phyloP scores from a whole-genome alignment of 495 filamentous ascomycete species.

The Penicillium taxi region DNA sequence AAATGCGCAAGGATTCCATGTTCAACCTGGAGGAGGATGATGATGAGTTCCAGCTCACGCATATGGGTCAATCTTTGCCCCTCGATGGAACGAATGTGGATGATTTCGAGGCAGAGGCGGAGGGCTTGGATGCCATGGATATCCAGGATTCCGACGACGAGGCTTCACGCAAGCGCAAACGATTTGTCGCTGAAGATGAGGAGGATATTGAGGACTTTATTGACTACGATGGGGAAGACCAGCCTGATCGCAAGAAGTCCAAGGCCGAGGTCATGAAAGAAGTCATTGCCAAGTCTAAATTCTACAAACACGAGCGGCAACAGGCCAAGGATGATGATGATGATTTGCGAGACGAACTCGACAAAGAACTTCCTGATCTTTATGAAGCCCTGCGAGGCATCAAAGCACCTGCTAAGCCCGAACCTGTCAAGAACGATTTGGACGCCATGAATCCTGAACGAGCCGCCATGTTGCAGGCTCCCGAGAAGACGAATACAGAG shows the following conservation, averaged over 20 bases:
- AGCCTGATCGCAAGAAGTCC: slow-evolving; percentile 75
- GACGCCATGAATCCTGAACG: slow-evolving; percentile 53
- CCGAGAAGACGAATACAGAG: slow-evolving; percentile 56
- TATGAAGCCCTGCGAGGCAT: slow-evolving; percentile 58
- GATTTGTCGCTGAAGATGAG: slow-evolving; percentile 27
- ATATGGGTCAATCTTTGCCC: slow-evolving; percentile 66
- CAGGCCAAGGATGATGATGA: slow-evolving; percentile 89
- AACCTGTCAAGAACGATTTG: slow-evolving; percentile 33
- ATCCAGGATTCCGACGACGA: slow-evolving; percentile 56
- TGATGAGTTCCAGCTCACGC: slow-evolving; percentile 64
- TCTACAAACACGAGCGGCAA: slow-evolving; percentile 88
- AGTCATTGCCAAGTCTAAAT: slow-evolving; percentile 93
- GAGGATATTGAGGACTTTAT: slow-evolving; percentile 32
- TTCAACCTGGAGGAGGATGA: slow-evolving; percentile 91
- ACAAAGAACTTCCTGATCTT: slow-evolving; percentile 71
- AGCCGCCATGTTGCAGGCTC: slow-evolving; percentile 50
- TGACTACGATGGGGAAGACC: slow-evolving; percentile 38
- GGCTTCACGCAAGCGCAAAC: slow-evolving; percentile 54
- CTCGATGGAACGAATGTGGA: slow-evolving; percentile 51
- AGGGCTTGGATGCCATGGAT: slow-evolving; percentile 54
- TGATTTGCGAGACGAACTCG: slow-evolving; percentile 72
- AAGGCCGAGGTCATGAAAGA: slow-evolving; percentile 96
- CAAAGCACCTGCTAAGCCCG: slow-evolving; percentile 34
- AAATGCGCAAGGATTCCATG: slow-evolving; percentile 60
- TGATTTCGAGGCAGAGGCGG: slow-evolving; percentile 73